Evolutionary conservation across 805 yeast genomes (phyloP).

Genomic region (Candida takata): DNA sequence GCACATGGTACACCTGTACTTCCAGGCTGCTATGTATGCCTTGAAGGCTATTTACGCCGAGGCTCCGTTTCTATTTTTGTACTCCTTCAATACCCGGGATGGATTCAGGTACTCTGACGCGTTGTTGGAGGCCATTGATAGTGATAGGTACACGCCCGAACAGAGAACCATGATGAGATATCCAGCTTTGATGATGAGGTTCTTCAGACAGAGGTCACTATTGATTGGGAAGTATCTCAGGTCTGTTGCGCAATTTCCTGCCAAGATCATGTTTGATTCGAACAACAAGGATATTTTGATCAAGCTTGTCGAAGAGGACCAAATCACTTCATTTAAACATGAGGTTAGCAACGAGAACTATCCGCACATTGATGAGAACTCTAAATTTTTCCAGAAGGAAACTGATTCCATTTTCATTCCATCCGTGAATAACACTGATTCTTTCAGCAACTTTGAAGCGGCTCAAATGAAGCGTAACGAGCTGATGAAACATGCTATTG

Average conservation of each 20-base stretch:
- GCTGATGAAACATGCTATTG: slow-evolving; percentile 10
- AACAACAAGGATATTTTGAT: slow-evolving; percentile 19
- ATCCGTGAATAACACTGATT: slow-evolving; percentile 14
- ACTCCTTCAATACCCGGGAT: slow-evolving; percentile 30
- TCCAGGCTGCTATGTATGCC: slow-evolving; percentile 27
- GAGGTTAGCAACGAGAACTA: slow-evolving; percentile 17
- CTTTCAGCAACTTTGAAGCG: slow-evolving; percentile 18
- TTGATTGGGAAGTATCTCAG: slow-evolving; percentile 16
- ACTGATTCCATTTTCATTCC: slow-evolving; percentile 23
- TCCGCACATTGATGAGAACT: slow-evolving; percentile 20
- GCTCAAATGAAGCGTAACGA: slow-evolving; percentile 18
- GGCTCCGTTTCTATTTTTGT: slow-evolving; percentile 27
- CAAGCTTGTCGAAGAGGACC: slow-evolving; percentile 23
- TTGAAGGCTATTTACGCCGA: slow-evolving; percentile 31
- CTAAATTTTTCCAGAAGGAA: slow-evolving; percentile 17
- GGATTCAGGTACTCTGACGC: slow-evolving; percentile 23
- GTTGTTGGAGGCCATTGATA: slow-evolving; percentile 6
- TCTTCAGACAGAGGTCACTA: slow-evolving; percentile 23
- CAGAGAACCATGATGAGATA: slow-evolving; percentile 18
- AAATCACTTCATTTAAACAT: slow-evolving; percentile 21
- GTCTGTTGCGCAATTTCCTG: slow-evolving; percentile 22
- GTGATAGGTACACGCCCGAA: slow-evolving; percentile 4
- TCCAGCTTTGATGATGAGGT: slow-evolving; percentile 24
- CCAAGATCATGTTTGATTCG: slow-evolving; percentile 22
- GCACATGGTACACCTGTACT: slow-evolving; percentile 25